Percentiles rank a stretch among this genome's conserved stretches.
Conservation (phyloP, 495 filamentous ascomycete genomes). For the Penicillium maclennaniae region DNA sequence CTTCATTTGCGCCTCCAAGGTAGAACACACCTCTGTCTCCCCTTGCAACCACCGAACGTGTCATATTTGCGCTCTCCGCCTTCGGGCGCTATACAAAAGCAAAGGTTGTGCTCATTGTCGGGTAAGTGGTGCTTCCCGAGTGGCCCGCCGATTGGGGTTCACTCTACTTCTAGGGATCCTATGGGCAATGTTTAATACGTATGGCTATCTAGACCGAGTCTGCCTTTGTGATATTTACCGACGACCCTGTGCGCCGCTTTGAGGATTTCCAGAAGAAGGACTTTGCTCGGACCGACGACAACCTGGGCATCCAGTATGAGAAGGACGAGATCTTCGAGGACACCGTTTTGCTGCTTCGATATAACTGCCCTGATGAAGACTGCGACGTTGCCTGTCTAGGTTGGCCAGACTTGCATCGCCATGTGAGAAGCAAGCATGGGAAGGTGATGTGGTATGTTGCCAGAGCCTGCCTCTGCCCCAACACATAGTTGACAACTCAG, state of each 20-base stretch:
- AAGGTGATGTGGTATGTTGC: conserved; percentile 86
- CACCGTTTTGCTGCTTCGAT: conserved; percentile 79
- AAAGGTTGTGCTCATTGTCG: conserved; percentile 93
- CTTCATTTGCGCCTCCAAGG: conserved; percentile 91
- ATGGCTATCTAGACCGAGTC: conserved; percentile 58
- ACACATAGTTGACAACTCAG: conserved; percentile 1
- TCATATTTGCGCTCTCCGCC: conserved; percentile 86
- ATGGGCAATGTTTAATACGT: not conserved
- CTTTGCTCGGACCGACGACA: conserved; percentile 70
- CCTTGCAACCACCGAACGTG: conserved; percentile 95
- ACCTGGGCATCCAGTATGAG: conserved; percentile 87
- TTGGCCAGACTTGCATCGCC: conserved; percentile 92
- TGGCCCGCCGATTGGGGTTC: not conserved
- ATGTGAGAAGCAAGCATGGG: conserved; percentile 76
- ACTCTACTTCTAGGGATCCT: not conserved
- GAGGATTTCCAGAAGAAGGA: conserved; percentile 73
- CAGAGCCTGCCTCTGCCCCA: not conserved
- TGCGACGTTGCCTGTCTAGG: conserved; percentile 87
- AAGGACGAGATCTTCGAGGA: conserved; percentile 83
- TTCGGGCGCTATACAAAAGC: conserved; percentile 91
- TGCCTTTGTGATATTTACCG: conserved; percentile 85
- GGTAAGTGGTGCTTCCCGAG: conserved; percentile 46
- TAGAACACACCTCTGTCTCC: conserved; percentile 78
- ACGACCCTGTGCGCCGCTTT: conserved; percentile 72
- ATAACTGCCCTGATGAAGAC: conserved; percentile 83